Evolutionary conservation across 2,329 filamentous ascomycete species (phyloP), one percentile per base, ranked within the genome.

Genomic region (Sclerotinia minor): DNA sequence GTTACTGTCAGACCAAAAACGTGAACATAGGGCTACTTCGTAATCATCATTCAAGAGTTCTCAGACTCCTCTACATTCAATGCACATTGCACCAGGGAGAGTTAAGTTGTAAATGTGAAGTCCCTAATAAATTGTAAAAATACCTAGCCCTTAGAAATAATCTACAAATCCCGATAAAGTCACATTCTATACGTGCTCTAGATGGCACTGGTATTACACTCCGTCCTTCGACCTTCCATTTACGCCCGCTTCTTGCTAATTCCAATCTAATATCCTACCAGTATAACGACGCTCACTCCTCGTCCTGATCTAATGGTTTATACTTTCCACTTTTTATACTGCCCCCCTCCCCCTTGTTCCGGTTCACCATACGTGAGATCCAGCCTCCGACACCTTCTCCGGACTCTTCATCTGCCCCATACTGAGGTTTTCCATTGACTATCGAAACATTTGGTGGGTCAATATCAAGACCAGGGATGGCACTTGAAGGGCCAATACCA

Each of bases 391-490:
- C 79, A 5, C 89, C 88, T 73, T 89, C 75, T 26, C 73, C 77
- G 49, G 76, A 68, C 24, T 73, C 73, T 69, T 76, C 71, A 72
- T 75, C 68, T 73, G 75, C 58, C 35, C 71, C 69, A 65, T 79
- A 76, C 59, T 80, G 77, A 15, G 81, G 78, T 76, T 85, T 87
- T 65, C 83, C 82, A 69, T 83, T 82, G 52, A 80, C 78, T 54
- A 83, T 79, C 38, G 80, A 78, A 2, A 92, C 82, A 61, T 87
- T 83, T 1, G 92, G 92, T 6, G 92, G 91, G 52, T 96, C 89
- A 67, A 97, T 91, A 74, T 92, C 88, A 67, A 97, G 83, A 11
- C 90, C 89, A 0, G 93, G 92, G 69, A 97, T 93, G 9, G 88
- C 87, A 71, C 83, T 87, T 5, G 90, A 87, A 1, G 89, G 80